These are phyloP conservation scores for Phlebiopsis flavidoalba DNA, from an alignment of 768 basidiomycete species.

Conservation along the genomic window DNA sequence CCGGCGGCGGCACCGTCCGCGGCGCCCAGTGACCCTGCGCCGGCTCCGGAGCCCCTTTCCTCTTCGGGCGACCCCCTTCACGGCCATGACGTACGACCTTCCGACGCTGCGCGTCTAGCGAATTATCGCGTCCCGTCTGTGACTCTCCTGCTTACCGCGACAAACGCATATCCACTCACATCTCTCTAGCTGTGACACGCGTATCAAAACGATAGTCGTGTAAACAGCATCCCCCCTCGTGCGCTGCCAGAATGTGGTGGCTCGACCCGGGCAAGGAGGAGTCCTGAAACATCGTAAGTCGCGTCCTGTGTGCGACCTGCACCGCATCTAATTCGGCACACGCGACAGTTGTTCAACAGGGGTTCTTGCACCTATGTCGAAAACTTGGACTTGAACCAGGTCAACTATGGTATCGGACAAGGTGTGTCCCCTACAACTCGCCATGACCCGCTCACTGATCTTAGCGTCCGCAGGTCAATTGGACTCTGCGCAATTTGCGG, in stretches of 20 bases:
- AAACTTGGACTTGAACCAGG: slow-evolving; percentile 91
- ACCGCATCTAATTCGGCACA: neutral
- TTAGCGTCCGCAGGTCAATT: slow-evolving; percentile 53
- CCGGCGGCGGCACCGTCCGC: too few species aligned
- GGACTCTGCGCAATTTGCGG: slow-evolving; percentile 74
- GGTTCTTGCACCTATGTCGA: slow-evolving; percentile 94
- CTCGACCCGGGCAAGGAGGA: slow-evolving; percentile 82
- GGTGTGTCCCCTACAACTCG: slow-evolving; percentile 36
- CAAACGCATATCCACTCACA: neutral
- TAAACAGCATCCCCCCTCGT: neutral
- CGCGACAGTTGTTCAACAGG: slow-evolving; percentile 72
- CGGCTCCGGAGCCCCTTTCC: neutral
- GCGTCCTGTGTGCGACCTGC: neutral
- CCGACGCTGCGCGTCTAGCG: neutral
- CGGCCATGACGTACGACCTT: neutral
- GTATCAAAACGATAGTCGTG: neutral
- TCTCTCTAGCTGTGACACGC: too few species aligned
- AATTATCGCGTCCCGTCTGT: neutral
- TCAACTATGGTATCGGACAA: slow-evolving; percentile 89
- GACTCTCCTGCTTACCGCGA: neutral
- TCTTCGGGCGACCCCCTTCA: neutral
- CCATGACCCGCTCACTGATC: slow-evolving; percentile 4
- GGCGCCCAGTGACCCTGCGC: neutral
- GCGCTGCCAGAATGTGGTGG: slow-evolving; percentile 66
- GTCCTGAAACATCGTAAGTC: slow-evolving; percentile 70